Evolutionary conservation across 2,329 filamentous ascomycete species (phyloP).

Genomic region (Neocatenulostroma microsporum): DNA sequence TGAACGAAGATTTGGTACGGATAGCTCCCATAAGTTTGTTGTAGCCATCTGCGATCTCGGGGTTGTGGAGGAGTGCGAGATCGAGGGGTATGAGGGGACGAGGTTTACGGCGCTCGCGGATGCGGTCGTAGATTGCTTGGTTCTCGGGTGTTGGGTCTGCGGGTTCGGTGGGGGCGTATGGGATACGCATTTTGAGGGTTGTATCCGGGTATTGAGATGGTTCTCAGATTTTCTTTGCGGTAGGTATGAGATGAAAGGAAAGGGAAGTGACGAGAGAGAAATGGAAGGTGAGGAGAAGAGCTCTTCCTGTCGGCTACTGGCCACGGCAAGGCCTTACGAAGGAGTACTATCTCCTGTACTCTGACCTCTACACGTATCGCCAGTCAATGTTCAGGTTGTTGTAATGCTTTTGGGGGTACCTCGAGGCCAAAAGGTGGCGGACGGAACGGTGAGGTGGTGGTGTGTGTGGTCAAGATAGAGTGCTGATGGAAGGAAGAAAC

Average conservation of each 20-base stretch:
- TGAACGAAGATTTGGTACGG: slow-evolving; percentile 27
- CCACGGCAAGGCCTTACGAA: too few species aligned
- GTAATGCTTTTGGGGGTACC: too few species aligned
- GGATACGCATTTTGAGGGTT: slow-evolving; percentile 52
- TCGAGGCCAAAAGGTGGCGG: too few species aligned
- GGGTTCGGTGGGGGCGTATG: slow-evolving; percentile 53
- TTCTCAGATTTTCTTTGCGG: neutral
- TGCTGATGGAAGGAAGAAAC: too few species aligned
- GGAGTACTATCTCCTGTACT: too few species aligned
- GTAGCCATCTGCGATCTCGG: slow-evolving; percentile 68
- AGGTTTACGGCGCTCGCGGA: slow-evolving; percentile 57
- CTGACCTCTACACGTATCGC: too few species aligned
- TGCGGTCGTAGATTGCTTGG: slow-evolving; percentile 51
- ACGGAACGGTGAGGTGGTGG: too few species aligned
- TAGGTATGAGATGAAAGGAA: neutral
- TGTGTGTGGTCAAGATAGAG: too few species aligned
- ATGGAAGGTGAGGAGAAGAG: too few species aligned
- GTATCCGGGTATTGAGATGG: neutral
- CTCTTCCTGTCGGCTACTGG: too few species aligned
- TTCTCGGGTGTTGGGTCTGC: slow-evolving; percentile 43
- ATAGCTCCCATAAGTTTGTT: slow-evolving; percentile 56
- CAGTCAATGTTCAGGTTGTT: too few species aligned
- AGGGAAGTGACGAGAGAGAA: neutral
- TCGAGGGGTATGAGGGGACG: slow-evolving; percentile 69
- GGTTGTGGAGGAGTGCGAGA: slow-evolving; percentile 65